Percentiles rank a stretch among this genome's conserved stretches.
These are phyloP conservation scores for Millerozyma miso DNA, from an alignment of 805 yeast genomes.

Conservation along the genomic window DNA sequence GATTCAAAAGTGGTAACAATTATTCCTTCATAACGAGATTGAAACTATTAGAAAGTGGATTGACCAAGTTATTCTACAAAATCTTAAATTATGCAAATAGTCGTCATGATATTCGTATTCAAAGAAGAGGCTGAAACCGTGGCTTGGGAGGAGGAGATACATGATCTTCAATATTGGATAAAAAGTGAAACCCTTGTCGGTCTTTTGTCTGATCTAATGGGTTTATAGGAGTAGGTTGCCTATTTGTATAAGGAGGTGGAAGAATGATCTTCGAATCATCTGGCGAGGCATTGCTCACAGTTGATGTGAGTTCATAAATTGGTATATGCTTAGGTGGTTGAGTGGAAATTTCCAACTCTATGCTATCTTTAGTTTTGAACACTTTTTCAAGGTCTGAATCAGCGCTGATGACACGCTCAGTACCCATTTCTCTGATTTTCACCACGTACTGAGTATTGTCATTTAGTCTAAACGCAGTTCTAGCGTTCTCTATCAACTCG, in stretches of 20 bases:
- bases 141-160: conserved; percentile 27
- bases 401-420: conserved; percentile 22
- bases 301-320: conserved; percentile 32
- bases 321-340: conserved; percentile 32
- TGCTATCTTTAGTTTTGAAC: conserved; percentile 24
- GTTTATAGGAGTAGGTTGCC: conserved; percentile 8
- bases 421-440: conserved; percentile 22
- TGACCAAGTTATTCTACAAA: too few relatives aligned
- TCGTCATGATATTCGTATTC: too few relatives aligned
- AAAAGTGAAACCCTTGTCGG: conserved; percentile 12
- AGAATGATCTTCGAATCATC: conserved; percentile 22
- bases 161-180: conserved; percentile 18
- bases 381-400: conserved; percentile 39
- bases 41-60: too few relatives aligned
- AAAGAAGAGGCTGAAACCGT: conserved; percentile 29
- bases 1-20: too few relatives aligned
- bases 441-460: conserved; percentile 12
- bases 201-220: conserved; percentile 4
- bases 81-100: too few relatives aligned
- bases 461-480: conserved; percentile 53
- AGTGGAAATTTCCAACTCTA: conserved; percentile 36
- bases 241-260: conserved; percentile 28
- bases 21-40: too few relatives aligned
- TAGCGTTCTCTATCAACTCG: conserved; percentile 78
- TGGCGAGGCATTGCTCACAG: conserved; percentile 14